Evolutionary conservation across 106 monocot genomes (phyloP).

Genomic region (Dendrobium chrysotoxum): DNA sequence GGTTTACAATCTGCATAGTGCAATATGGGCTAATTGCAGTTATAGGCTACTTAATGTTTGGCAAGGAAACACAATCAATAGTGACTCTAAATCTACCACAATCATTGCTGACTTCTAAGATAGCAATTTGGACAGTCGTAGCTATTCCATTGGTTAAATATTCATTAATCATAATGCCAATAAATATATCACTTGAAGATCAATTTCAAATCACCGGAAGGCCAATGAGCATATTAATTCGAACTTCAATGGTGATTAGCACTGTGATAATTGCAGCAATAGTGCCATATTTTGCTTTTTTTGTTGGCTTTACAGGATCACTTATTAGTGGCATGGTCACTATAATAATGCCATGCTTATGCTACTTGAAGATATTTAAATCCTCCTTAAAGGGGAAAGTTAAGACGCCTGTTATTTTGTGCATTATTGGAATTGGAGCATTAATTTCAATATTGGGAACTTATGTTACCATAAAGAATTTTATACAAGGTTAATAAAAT

Average conservation of each 20-base stretch:
- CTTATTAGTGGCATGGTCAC: not conserved
- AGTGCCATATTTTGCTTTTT: not conserved
- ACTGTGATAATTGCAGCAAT: not conserved
- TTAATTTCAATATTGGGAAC: not conserved
- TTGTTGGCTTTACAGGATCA: not conserved
- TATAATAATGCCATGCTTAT: slow-evolving; percentile 1
- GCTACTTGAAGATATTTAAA: not conserved
- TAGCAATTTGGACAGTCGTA: not conserved
- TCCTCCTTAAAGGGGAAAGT: not conserved
- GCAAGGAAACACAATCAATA: not conserved
- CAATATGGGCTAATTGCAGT: not conserved
- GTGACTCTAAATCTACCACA: slow-evolving; percentile 2
- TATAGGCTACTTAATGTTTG: slow-evolving; percentile 3
- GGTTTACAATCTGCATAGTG: not conserved
- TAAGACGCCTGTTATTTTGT: not conserved
- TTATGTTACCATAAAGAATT: not conserved
- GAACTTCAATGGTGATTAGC: not conserved
- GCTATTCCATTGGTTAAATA: not conserved
- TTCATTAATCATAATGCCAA: not conserved
- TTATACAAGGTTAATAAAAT: too few relatives aligned
- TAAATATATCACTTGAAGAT: not conserved
- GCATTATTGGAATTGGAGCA: not conserved
- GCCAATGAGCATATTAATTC: not conserved
- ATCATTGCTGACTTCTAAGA: not conserved
- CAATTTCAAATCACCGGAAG: not conserved